phyloP scores from a whole-genome alignment of 306 rosid species.

The Casuarina equisetifolia region DNA sequence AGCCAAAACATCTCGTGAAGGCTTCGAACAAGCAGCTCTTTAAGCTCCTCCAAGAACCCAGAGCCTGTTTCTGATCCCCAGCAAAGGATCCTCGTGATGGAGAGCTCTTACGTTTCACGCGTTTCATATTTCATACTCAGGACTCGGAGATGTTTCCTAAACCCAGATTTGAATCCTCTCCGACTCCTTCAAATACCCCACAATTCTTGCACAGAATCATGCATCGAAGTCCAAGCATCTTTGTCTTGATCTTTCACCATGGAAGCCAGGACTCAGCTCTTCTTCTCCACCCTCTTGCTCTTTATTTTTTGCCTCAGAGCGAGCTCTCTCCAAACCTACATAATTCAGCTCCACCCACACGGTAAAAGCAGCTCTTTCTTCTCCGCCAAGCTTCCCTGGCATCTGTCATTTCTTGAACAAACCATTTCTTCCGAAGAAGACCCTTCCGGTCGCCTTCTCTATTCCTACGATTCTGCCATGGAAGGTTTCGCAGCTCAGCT shows the following conservation, averaged over 20 bases:
- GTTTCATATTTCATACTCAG: slow-evolving; percentile 61
- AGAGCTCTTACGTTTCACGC: slow-evolving; percentile 93
- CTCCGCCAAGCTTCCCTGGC: slow-evolving; percentile 70
- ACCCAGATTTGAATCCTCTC: slow-evolving; percentile 38
- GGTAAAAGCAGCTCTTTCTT: slow-evolving; percentile 48
- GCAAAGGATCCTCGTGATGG: slow-evolving; percentile 89
- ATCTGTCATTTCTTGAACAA: slow-evolving; percentile 64
- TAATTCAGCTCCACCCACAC: slow-evolving; percentile 78
- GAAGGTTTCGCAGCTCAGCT: slow-evolving; percentile 86
- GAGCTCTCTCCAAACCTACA: slow-evolving; percentile 67
- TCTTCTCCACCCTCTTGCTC: slow-evolving; percentile 41
- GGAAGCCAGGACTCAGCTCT: slow-evolving; percentile 47
- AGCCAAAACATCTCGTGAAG: slow-evolving; percentile 80
- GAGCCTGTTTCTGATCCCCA: slow-evolving; percentile 36
- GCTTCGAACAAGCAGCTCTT: slow-evolving; percentile 29
- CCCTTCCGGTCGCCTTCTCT: slow-evolving; percentile 73
- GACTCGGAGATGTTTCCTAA: slow-evolving; percentile 27
- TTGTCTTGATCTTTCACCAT: slow-evolving; percentile 36
- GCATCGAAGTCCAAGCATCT: slow-evolving; percentile 28
- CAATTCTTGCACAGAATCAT: slow-evolving; percentile 38
- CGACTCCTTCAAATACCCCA: slow-evolving; percentile 83
- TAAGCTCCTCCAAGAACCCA: slow-evolving; percentile 42
- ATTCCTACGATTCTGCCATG: slow-evolving; percentile 81
- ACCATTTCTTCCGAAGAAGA: slow-evolving; percentile 49
- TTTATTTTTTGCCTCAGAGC: slow-evolving; percentile 44